A percentile compares a stretch with the other conserved stretches of the same genome.
These are phyloP conservation scores for Volvox africanus DNA, from an alignment of 139 green algal species.

Conservation along the genomic window DNA sequence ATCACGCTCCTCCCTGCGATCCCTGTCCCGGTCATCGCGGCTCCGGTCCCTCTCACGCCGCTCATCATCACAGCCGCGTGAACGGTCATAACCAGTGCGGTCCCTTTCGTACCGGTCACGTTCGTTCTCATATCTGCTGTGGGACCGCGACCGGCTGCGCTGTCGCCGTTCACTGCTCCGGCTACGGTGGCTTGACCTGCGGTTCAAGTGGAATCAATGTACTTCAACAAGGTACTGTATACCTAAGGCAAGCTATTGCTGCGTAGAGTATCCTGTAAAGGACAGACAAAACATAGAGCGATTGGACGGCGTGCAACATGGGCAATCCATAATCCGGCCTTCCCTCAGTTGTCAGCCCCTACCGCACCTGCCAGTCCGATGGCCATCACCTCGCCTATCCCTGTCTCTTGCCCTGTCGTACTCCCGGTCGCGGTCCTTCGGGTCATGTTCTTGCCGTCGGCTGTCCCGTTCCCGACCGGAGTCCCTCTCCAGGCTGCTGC, in stretches of 20 bases:
- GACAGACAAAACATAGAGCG: too few relatives aligned
- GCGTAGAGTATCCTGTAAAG: too few relatives aligned
- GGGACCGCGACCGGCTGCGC: conserved; percentile 22
- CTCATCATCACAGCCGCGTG: not conserved
- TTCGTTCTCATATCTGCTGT: not conserved
- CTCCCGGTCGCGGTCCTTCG: not conserved
- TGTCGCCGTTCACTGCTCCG: conserved; percentile 14
- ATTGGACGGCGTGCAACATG: too few relatives aligned
- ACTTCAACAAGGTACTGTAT: too few relatives aligned
- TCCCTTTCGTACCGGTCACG: not conserved
- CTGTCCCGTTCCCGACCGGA: not conserved
- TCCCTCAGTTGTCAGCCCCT: not conserved
- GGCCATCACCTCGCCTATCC: conserved; percentile 3
- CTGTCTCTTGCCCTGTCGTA: conserved; percentile 37
- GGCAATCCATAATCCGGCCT: too few relatives aligned
- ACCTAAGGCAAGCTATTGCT: too few relatives aligned
- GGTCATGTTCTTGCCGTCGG: not conserved
- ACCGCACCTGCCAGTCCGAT: not conserved
- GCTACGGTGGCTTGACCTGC: conserved; percentile 16
- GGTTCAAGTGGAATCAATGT: too few relatives aligned
- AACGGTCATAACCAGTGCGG: not conserved
- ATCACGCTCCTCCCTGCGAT: not conserved
- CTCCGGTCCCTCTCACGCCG: not conserved
- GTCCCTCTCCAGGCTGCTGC: not conserved
- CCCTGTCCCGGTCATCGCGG: not conserved